These are phyloP conservation scores for Lipomyces mesembrius DNA, from an alignment of 805 yeast genomes.

Conservation along the genomic window DNA sequence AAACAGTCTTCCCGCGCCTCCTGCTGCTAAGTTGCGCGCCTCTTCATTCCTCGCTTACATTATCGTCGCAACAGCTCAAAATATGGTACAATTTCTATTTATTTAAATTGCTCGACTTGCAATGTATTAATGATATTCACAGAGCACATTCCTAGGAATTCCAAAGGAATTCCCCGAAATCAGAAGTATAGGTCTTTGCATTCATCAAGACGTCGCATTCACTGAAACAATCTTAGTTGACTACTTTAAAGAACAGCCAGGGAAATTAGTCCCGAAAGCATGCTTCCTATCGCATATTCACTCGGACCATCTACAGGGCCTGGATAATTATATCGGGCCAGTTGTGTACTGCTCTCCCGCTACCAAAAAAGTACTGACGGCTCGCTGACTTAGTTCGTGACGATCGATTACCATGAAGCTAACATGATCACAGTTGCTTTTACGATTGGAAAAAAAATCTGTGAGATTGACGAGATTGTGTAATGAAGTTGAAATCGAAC, in stretches of 20 bases:
- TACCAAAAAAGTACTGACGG: slow-evolving; percentile 44
- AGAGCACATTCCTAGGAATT: slow-evolving; percentile 50
- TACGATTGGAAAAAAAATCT: slow-evolving; percentile 14
- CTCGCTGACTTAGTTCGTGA: not conserved
- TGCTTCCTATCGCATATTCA: slow-evolving; percentile 59
- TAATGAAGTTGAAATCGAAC: slow-evolving; percentile 36
- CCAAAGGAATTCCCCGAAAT: slow-evolving; percentile 57
- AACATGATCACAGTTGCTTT: slow-evolving; percentile 14
- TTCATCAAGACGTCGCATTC: slow-evolving; percentile 1
- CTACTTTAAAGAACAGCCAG: slow-evolving; percentile 39
- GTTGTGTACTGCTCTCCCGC: slow-evolving; percentile 54
- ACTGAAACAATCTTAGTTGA: slow-evolving; percentile 40
- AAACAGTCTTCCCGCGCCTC: not conserved
- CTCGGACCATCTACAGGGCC: slow-evolving; percentile 58
- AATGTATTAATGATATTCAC: not conserved
- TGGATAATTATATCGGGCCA: slow-evolving; percentile 50
- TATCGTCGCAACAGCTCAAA: not conserved
- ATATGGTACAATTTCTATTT: not conserved
- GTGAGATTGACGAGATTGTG: slow-evolving; percentile 18
- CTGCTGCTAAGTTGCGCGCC: too few species aligned
- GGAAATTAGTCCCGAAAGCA: slow-evolving; percentile 40
- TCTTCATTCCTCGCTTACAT: not conserved
- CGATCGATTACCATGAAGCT: slow-evolving; percentile 4
- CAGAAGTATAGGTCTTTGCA: slow-evolving; percentile 46
- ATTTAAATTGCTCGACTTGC: not conserved